phyloP scores from a whole-genome alignment of 441 rosid species.

The Hura crepitans region DNA sequence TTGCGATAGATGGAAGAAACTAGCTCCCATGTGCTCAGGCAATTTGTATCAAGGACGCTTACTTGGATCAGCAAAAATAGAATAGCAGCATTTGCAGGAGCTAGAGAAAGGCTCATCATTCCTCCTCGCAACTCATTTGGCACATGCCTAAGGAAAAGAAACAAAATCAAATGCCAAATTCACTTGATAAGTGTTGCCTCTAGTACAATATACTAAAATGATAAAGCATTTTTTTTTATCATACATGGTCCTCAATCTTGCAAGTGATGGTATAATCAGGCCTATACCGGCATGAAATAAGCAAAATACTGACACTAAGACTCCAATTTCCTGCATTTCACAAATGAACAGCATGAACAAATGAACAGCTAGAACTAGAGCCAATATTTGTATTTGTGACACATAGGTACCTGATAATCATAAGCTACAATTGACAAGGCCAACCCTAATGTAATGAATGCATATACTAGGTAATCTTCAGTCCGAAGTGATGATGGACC shows the following conservation, averaged over 20 bases:
- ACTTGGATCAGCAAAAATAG: slow-evolving; percentile 63
- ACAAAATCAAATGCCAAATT: slow-evolving; percentile 14
- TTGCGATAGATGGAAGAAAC: neutral
- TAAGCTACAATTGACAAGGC: slow-evolving; percentile 70
- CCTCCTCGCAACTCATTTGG: slow-evolving; percentile 95
- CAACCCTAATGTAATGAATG: slow-evolving; percentile 54
- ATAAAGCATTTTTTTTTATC: slow-evolving; percentile 19
- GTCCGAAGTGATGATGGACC: slow-evolving; percentile 60
- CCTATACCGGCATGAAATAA: slow-evolving; percentile 72
- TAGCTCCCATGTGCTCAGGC: slow-evolving; percentile 18
- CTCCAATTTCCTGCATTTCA: slow-evolving; percentile 72
- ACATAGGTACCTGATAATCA: slow-evolving; percentile 77
- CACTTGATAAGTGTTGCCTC: slow-evolving; percentile 20
- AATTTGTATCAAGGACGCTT: slow-evolving; percentile 14
- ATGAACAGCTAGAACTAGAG: slow-evolving; percentile 10
- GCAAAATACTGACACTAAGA: slow-evolving; percentile 67
- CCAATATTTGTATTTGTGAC: neutral
- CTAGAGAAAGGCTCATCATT: slow-evolving; percentile 81
- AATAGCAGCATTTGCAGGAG: slow-evolving; percentile 74
- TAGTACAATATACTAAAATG: neutral
- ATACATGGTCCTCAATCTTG: slow-evolving; percentile 88
- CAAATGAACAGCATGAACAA: slow-evolving; percentile 15
- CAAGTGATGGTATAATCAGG: slow-evolving; percentile 72
- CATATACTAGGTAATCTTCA: slow-evolving; percentile 72
- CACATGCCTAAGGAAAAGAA: slow-evolving; percentile 56